phyloP scores from a whole-genome alignment of 345 rosid species.

The Eutrema heterophyllum region DNA sequence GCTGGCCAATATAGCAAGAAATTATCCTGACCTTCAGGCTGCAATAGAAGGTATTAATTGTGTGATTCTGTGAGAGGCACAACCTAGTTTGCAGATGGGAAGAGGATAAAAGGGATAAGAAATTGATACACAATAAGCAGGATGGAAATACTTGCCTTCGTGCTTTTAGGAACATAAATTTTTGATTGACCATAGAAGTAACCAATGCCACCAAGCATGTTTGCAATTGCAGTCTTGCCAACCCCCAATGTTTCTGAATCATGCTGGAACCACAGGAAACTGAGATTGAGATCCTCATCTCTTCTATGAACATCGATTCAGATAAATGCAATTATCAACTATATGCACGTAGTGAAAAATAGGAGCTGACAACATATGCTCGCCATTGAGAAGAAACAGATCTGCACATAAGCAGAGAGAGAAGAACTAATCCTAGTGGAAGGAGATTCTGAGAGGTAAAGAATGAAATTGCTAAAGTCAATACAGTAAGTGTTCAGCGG shows the following conservation, averaged over 20 bases:
- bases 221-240: slow-evolving; percentile 83
- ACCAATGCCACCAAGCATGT: slow-evolving; percentile 96
- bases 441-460: not conserved
- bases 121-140: not conserved
- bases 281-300: slow-evolving; percentile 8
- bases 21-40: slow-evolving; percentile 49
- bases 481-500: not conserved
- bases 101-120: not conserved
- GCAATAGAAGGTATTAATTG: slow-evolving; percentile 40
- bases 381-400: slow-evolving; percentile 2
- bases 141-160: slow-evolving; percentile 49
- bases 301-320: not conserved
- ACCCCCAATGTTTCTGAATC: slow-evolving; percentile 55
- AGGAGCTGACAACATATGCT: slow-evolving; percentile 5
- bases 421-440: not conserved
- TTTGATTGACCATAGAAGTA: slow-evolving; percentile 93
- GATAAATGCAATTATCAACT: not conserved
- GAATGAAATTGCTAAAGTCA: not conserved
- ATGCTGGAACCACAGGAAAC: slow-evolving; percentile 48
- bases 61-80: slow-evolving; percentile 28
- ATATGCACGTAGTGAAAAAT: slow-evolving; percentile 2
- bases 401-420: not conserved
- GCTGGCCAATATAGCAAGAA: slow-evolving; percentile 93
- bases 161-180: slow-evolving; percentile 49
- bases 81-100: not conserved